Base-by-base conservation (phyloP, 1,284 basidiomycete genomes). In the Pseudozyma sp. region DNA sequence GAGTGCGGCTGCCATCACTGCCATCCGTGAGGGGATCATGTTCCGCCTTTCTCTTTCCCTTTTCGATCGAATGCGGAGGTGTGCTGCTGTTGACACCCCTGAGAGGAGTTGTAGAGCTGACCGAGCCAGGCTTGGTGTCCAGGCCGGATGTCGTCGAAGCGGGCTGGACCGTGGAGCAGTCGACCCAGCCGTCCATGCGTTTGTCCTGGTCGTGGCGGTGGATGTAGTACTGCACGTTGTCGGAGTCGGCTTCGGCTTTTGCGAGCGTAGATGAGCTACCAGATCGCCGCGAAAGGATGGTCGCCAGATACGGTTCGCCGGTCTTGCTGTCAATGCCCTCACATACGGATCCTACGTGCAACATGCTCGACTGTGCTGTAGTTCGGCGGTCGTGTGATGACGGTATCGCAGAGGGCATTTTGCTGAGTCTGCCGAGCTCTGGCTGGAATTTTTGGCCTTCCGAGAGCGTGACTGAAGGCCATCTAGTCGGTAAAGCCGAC, bases 131-230 rank as follows among this genome's bases (percentile, higher is more conserved):
- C 24, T 33, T 47, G 7, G 17, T 16, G 33, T 54, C 51, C 4
- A 31, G 6, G 34, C 19, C 39, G 7, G 33, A 30, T 4, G 39
- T 24, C 11, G 33, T 10, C 2, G 64, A 43, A 10, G 40, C 19
- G 4, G 56, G 53, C 5, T 61, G 51, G 13, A 73, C 33, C 13
- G 33, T 43, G n/a, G 62, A 35, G 5, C 57, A 50, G 29, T 74
- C 71, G 5, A 69, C 55, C 71, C 71, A 74, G 11, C 58, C 66
- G 42, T 74, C 71, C 55, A 74, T 53, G 7, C 71, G 66, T 46
- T 74, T 74, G 55, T 74, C 71, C 52, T 74, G 56, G 24, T 64
- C 71, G 33, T 74, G 60, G 8, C 62, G 53, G 19, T 74, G 71
- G 16, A 74, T 45, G 53, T 74, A 74, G 58, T 74, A 74, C 10